Base-by-base conservation (phyloP, 2,329 filamentous ascomycete species). In the Incumbomyces lentus region DNA sequence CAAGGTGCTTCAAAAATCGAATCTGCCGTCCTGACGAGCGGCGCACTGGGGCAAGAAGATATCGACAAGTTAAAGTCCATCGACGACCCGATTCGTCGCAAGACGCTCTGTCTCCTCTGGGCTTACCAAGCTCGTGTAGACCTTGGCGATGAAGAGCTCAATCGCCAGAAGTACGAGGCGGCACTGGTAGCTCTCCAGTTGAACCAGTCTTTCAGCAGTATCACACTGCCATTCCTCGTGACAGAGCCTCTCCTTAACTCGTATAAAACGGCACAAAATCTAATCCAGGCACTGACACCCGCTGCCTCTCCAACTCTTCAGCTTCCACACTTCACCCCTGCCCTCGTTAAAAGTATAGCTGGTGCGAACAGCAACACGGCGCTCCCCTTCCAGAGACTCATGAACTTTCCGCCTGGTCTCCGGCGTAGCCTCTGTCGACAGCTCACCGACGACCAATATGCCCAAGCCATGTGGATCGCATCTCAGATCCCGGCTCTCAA, bases 111-210 rank as follows among this genome's bases (percentile, higher is more conserved):
- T 42, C 74, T 98, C 47, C 73, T 98, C 13, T 98, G 93, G 92
- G 89, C 92, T 35, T 96, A 98, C 63, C 77, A 96, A 40, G 86
- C 86, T 50, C 84, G 92, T 39, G 73, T 94, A 46, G 86, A 95
- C 59, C 76, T 98, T 18, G 82, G 84, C 36, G 88, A 95, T 59
- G 65, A 76, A 44, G 73, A 75, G 29, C 73, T 95, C 45, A 83
- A 94, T 36, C 50, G 49, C 69, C 77, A 89, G 64, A 98, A 96
- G 70, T 88, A 84, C 62, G 83, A 92, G 63, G 80, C 92, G 51
- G 89, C 86, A 16, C 88, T 90, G 14, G 84, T 92, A 51, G 92
- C 90, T 22, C 79, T 89, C 50, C 76, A 80, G 40, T 75, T 98
- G 51, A 93, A 86, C 64, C 84, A 90, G 61, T 84, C 90, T 2